phyloP scores from a whole-genome alignment of 257 asterid species.

The Solanum dulcamara region DNA sequence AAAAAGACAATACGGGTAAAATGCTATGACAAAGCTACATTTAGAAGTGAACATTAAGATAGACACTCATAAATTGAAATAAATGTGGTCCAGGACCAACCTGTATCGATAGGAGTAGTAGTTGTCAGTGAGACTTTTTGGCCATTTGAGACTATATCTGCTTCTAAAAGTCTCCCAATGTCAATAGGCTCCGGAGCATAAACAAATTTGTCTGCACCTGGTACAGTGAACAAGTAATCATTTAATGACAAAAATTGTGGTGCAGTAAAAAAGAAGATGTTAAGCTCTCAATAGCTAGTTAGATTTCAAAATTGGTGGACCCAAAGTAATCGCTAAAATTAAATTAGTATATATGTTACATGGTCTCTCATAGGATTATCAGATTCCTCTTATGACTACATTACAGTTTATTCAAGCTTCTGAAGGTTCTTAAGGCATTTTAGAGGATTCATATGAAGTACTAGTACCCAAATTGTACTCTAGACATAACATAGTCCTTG shows the following conservation, averaged over 20 bases:
- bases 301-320: background rate
- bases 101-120: conserved; percentile 59
- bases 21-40: background rate
- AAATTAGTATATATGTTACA: background rate
- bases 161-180: conserved; percentile 73
- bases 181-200: conserved; percentile 97
- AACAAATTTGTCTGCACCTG: conserved; percentile 75
- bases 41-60: background rate
- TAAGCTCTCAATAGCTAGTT: background rate
- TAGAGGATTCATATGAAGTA: no score
- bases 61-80: background rate
- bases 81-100: conserved; percentile 16
- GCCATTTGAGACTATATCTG: conserved; percentile 48
- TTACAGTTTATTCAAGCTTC: background rate
- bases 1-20: background rate
- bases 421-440: background rate
- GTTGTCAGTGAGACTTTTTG: conserved; percentile 43
- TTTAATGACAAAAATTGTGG: background rate
- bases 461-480: no score
- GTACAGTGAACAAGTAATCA: background rate
- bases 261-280: background rate
- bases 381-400: background rate
- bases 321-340: background rate
- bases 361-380: background rate
- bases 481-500: background rate